Percentiles rank a stretch among this genome's conserved stretches.
phyloP scores from a whole-genome alignment of 1,284 basidiomycete genomes.

The Melanopsichium pennsylvanicum region DNA sequence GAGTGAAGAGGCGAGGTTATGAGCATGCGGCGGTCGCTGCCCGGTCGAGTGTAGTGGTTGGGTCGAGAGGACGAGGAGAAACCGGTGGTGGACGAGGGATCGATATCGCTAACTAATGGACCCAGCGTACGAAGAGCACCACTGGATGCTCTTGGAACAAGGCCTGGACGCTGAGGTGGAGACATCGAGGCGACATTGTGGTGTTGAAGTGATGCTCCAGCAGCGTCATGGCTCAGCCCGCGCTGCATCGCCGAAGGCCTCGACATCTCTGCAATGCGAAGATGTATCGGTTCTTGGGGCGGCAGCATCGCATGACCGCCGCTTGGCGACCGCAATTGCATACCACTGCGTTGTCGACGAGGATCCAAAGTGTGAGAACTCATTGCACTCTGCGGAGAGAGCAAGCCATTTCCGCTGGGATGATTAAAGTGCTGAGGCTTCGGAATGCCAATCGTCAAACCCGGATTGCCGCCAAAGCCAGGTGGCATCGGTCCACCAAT shows the following conservation, averaged over 20 bases:
- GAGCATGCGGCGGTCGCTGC: slow-evolving; percentile 10
- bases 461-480: slow-evolving; percentile 22
- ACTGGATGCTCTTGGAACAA: slow-evolving; percentile 17
- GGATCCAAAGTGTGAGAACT: slow-evolving; percentile 13
- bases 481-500: slow-evolving; percentile 29
- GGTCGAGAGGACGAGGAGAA: slow-evolving; percentile 16
- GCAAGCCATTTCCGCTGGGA: slow-evolving; percentile 7
- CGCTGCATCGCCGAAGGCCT: slow-evolving; percentile 18
- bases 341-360: slow-evolving; percentile 7
- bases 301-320: slow-evolving; percentile 3
- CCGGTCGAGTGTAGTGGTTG: neutral
- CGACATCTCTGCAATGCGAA: slow-evolving; percentile 18
- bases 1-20: slow-evolving; percentile 22
- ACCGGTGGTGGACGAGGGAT: slow-evolving; percentile 30
- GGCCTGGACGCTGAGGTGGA: slow-evolving; percentile 23
- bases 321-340: slow-evolving; percentile 4
- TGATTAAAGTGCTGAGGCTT: slow-evolving; percentile 11
- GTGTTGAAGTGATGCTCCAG: slow-evolving; percentile 2
- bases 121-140: slow-evolving; percentile 21
- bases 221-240: slow-evolving; percentile 22
- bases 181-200: neutral
- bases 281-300: slow-evolving; percentile 2
- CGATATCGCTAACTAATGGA: slow-evolving; percentile 14
- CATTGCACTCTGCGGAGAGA: slow-evolving; percentile 19
- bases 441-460: slow-evolving; percentile 35